Evolutionary conservation across 106 monocot species (phyloP).

Genomic region (Dioscorea zingiberensis): DNA sequence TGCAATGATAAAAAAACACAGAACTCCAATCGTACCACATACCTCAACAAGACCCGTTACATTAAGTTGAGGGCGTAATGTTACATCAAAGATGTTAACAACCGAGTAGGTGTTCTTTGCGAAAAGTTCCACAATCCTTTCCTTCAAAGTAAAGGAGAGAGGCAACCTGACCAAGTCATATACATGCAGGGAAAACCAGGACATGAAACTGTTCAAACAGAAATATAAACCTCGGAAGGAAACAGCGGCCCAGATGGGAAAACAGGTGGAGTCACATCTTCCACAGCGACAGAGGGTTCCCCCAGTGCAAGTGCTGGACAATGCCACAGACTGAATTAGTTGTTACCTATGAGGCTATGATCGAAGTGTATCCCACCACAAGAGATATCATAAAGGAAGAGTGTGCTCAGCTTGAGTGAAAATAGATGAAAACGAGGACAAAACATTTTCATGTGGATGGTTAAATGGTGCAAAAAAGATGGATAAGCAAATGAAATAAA

Average conservation of each 20-base stretch:
- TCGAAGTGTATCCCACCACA: not conserved
- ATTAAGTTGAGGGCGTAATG: conserved; percentile 88
- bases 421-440: not conserved
- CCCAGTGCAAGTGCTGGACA: conserved; percentile 68
- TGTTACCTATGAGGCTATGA: not conserved
- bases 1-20: no score
- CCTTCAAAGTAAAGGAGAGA: conserved; percentile 28
- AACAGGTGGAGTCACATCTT: conserved; percentile 65
- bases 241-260: conserved; percentile 65
- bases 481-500: not conserved
- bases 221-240: conserved; percentile 71
- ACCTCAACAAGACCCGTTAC: conserved; percentile 95
- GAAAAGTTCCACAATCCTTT: conserved; percentile 76
- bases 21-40: not conserved
- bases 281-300: conserved; percentile 64
- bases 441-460: not conserved
- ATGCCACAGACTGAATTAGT: no score
- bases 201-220: conserved; percentile 3
- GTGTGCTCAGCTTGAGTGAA: not conserved
- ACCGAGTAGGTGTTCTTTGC: conserved; percentile 90
- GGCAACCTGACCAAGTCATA: not conserved
- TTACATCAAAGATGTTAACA: conserved; percentile 96
- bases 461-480: not conserved
- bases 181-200: not conserved
- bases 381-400: not conserved